phyloP scores from a whole-genome alignment of 108 stramenopile genomes.

The Nitzschia sp. region DNA sequence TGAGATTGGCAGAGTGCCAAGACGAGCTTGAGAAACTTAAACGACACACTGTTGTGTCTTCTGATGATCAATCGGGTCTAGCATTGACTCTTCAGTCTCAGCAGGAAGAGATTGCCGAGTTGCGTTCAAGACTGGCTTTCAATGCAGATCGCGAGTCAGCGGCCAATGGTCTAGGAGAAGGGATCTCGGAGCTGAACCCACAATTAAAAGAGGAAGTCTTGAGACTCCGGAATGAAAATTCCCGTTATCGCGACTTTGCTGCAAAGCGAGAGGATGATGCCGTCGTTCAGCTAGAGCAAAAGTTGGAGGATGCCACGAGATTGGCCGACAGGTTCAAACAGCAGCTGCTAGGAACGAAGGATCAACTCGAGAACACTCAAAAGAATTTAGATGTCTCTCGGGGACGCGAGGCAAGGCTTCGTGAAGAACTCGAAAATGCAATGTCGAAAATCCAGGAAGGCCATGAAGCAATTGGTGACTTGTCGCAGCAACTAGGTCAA shows the following conservation, averaged over 20 bases:
- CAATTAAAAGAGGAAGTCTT: constrained; percentile 68
- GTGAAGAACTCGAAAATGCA: constrained; percentile 15
- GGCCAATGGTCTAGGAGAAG: constrained; percentile 57
- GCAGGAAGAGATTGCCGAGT: constrained; percentile 56
- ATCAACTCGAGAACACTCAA: constrained; percentile 54
- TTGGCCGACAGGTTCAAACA: constrained; percentile 65
- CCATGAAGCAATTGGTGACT: constrained; percentile 20
- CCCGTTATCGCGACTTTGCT: constrained; percentile 70
- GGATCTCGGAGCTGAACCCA: constrained; percentile 82
- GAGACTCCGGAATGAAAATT: constrained; percentile 74
- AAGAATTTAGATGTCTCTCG: constrained; percentile 20
- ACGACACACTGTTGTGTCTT: constrained; percentile 39
- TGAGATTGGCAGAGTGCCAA: constrained; percentile 62
- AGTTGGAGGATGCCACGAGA: constrained; percentile 60
- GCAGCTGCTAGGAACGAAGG: constrained; percentile 64
- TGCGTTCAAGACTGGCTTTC: constrained; percentile 50
- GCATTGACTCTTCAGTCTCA: constrained; percentile 31
- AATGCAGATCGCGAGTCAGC: constrained; percentile 28
- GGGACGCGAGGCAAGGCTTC: constrained; percentile 22
- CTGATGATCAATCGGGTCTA: constrained; percentile 9
- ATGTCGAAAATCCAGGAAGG: constrained; percentile 20
- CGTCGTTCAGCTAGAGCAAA: constrained; percentile 67
- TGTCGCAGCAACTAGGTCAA: constrained; percentile 21
- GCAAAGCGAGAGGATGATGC: constrained; percentile 68
- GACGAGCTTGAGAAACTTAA: constrained; percentile 46